Evolutionary conservation across 805 yeast genomes (phyloP).

Genomic region (Naumovozyma castellii): DNA sequence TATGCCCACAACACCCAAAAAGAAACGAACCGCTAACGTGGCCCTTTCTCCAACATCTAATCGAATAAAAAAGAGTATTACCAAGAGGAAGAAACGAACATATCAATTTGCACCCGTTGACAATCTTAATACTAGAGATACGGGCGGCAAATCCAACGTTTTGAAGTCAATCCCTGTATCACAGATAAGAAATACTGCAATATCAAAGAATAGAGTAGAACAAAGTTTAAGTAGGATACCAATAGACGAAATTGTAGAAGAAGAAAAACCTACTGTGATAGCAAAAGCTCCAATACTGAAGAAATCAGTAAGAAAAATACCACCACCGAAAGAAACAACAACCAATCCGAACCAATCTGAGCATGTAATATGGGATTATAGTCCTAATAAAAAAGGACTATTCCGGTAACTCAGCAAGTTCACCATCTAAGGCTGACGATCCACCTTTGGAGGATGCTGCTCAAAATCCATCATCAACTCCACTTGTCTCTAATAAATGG

Average conservation of each 20-base stretch:
- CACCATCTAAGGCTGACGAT: slow-evolving; percentile 14
- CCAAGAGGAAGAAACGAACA: slow-evolving; percentile 10
- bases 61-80: slow-evolving; percentile 2
- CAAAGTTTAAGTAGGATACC: no score
- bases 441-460: slow-evolving; percentile 2
- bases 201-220: slow-evolving; percentile 1
- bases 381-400: slow-evolving; percentile 15
- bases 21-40: slow-evolving; percentile 15
- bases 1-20: slow-evolving; percentile 19
- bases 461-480: slow-evolving; percentile 26
- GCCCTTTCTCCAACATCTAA: slow-evolving; percentile 13
- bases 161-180: slow-evolving; percentile 25
- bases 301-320: background rate
- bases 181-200: slow-evolving; percentile 20
- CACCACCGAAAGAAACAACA: background rate
- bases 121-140: slow-evolving; percentile 8
- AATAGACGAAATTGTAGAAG: background rate
- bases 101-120: slow-evolving; percentile 26
- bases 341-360: slow-evolving; percentile 5
- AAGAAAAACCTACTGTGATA: slow-evolving; percentile 1
- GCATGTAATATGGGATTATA: slow-evolving; percentile 28
- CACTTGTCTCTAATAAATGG: slow-evolving; percentile 20
- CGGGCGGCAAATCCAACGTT: slow-evolving; percentile 7
- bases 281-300: background rate
- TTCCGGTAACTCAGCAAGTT: slow-evolving; percentile 11